Conservation (phyloP, 1,284 basidiomycete species). For the Ganoderma multipileum region DNA sequence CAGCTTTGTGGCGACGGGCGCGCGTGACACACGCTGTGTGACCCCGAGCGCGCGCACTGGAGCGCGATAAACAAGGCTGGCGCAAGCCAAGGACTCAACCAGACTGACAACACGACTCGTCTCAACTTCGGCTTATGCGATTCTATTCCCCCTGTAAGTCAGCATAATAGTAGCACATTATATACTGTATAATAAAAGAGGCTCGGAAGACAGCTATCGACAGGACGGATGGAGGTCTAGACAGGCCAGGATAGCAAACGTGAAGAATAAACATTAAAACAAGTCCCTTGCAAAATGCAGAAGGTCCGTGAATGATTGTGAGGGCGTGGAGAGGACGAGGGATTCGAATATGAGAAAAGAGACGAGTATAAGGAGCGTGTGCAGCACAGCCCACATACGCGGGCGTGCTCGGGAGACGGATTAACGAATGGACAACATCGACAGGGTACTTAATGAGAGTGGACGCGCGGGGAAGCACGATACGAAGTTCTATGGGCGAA, state of each 20-base stretch:
- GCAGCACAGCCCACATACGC: constrained; percentile 13
- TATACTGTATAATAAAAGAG: constrained; percentile 31
- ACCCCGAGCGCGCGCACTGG: too few species aligned
- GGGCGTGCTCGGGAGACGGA: constrained; percentile 8
- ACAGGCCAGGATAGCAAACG: constrained; percentile 1
- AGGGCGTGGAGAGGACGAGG: not conserved
- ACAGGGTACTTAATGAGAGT: constrained; percentile 7
- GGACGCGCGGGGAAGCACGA: constrained; percentile 14
- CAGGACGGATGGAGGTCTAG: not conserved
- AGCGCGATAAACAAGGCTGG: too few species aligned
- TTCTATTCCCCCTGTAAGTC: constrained; percentile 34
- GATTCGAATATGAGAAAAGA: not conserved
- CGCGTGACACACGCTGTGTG: constrained; percentile 30
- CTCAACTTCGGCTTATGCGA: not conserved
- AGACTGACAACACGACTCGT: not conserved
- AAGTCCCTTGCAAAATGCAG: constrained; percentile 1
- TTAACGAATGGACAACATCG: not conserved
- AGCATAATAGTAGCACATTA: constrained; percentile 37
- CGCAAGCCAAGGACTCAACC: constrained; percentile 14
- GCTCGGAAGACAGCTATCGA: constrained; percentile 17
- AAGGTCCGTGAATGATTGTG: constrained; percentile 11
- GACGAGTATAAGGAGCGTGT: constrained; percentile 14
- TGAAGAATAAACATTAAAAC: not conserved
- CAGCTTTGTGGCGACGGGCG: constrained; percentile 15
- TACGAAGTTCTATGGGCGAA: not conserved